Evolutionary conservation across 148 eudicot species (phyloP).

Genomic region (Spergularia marina): DNA sequence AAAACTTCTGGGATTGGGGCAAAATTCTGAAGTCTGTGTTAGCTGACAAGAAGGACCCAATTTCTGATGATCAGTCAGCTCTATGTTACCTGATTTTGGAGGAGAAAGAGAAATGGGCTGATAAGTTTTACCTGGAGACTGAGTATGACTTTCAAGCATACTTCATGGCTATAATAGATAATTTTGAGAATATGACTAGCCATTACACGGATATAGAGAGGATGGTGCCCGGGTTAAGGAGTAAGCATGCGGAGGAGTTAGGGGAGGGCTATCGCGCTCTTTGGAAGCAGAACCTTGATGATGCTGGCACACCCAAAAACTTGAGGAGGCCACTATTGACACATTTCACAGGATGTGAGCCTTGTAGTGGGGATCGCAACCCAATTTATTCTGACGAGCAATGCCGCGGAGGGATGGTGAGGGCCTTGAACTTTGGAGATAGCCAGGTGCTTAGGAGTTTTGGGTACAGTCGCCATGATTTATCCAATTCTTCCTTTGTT

Average conservation of each 20-base stretch:
- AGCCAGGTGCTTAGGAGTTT: slow-evolving; percentile 70
- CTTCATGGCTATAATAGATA: slow-evolving; percentile 62
- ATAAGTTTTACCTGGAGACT: slow-evolving; percentile 58
- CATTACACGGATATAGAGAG: slow-evolving; percentile 34
- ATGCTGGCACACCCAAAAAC: slow-evolving; percentile 13
- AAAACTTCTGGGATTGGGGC: slow-evolving; percentile 69
- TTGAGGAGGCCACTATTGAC: slow-evolving; percentile 70
- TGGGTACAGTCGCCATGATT: slow-evolving; percentile 55
- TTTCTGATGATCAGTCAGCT: slow-evolving; percentile 80
- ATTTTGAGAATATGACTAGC: slow-evolving; percentile 37
- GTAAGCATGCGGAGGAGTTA: slow-evolving; percentile 62
- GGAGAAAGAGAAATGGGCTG: slow-evolving; percentile 46
- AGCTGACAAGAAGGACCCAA: slow-evolving; percentile 52
- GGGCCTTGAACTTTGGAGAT: slow-evolving; percentile 72
- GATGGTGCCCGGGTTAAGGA: slow-evolving; percentile 33
- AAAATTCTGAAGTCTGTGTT: slow-evolving; percentile 32
- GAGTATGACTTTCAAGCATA: slow-evolving; percentile 83
- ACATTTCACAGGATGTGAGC: slow-evolving; percentile 91
- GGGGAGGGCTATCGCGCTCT: slow-evolving; percentile 30
- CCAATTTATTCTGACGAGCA: slow-evolving; percentile 43
- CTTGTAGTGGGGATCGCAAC: slow-evolving; percentile 69
- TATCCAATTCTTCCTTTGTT: slow-evolving; percentile 44
- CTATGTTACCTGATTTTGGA: slow-evolving; percentile 54
- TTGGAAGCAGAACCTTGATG: slow-evolving; percentile 25
- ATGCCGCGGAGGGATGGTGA: slow-evolving; percentile 61